Evolutionary conservation across 1,284 basidiomycete genomes (phyloP).

Genomic region (Gymnopus androsaceus): DNA sequence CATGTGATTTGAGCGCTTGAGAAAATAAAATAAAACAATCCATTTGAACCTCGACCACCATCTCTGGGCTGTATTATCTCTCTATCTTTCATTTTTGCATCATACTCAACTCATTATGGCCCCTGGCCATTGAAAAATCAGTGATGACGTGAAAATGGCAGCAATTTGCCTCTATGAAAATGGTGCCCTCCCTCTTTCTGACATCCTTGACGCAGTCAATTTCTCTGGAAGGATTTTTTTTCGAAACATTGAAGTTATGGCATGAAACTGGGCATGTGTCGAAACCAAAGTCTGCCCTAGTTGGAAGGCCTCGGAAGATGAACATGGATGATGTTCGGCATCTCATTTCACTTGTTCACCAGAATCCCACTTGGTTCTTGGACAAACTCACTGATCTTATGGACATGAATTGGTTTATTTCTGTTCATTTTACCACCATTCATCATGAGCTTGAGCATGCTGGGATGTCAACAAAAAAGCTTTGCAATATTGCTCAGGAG

Average conservation of each 20-base stretch:
- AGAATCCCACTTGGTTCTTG: constrained; percentile 28
- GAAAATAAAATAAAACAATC: too few species aligned
- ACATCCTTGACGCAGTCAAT: not conserved
- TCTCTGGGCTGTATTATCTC: too few species aligned
- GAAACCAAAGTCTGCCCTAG: constrained; percentile 11
- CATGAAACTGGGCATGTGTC: constrained; percentile 29
- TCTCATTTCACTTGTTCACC: constrained; percentile 24
- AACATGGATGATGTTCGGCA: constrained; percentile 27
- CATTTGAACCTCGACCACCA: too few species aligned
- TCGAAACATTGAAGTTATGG: constrained; percentile 26
- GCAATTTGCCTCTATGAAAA: too few species aligned
- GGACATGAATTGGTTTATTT: constrained; percentile 27
- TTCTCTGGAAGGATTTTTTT: constrained; percentile 27
- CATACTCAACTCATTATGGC: too few species aligned
- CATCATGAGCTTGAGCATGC: constrained; percentile 22
- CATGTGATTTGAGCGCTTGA: too few species aligned
- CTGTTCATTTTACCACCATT: constrained; percentile 29
- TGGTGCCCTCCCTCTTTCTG: too few species aligned
- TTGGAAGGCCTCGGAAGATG: constrained; percentile 22
- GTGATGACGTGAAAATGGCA: too few species aligned
- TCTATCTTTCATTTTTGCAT: too few species aligned
- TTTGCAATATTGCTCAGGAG: constrained; percentile 17
- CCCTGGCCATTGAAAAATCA: too few species aligned
- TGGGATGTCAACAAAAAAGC: not conserved
- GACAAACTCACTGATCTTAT: constrained; percentile 29